Evolutionary conservation across 495 filamentous ascomycete genomes (phyloP).

Genomic region (Aspergillus incahuasiensis): DNA sequence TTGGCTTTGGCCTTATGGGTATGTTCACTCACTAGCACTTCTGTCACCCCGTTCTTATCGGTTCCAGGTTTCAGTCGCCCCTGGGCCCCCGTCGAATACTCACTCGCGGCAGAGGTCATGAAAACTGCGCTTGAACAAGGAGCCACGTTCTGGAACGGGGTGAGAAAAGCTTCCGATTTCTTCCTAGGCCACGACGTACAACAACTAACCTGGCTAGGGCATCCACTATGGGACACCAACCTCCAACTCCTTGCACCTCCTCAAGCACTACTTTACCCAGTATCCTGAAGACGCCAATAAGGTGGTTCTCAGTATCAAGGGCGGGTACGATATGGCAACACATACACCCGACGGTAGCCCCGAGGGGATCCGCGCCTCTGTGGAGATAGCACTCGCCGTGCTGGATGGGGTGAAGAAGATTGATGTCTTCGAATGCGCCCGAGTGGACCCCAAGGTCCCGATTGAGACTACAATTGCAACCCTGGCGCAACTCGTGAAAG

Average conservation of each 20-base stretch:
- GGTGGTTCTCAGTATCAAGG: conserved; percentile 46
- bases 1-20: conserved; percentile 15
- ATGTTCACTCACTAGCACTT: neutral
- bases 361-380: neutral
- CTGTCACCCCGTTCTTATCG: neutral
- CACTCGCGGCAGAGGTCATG: conserved; percentile 56
- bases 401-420: conserved; percentile 66
- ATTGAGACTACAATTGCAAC: conserved; percentile 46
- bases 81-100: neutral
- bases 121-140: conserved; percentile 47
- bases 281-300: conserved; percentile 66
- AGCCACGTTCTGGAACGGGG: conserved; percentile 3
- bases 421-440: conserved; percentile 53
- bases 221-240: conserved; percentile 35
- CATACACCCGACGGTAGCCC: conserved; percentile 1
- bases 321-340: neutral
- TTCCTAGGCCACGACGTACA: neutral
- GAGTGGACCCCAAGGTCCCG: conserved; percentile 57
- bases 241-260: conserved; percentile 50
- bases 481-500: conserved; percentile 36
- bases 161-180: neutral
- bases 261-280: conserved; percentile 61
- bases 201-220: conserved; percentile 16
- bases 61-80: neutral
- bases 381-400: conserved; percentile 28